Percentiles rank a stretch among this genome's conserved stretches.
These are phyloP conservation scores for Plasmodium blacklocki DNA, from an alignment of 169 alveolate genomes.

Conservation along the genomic window DNA sequence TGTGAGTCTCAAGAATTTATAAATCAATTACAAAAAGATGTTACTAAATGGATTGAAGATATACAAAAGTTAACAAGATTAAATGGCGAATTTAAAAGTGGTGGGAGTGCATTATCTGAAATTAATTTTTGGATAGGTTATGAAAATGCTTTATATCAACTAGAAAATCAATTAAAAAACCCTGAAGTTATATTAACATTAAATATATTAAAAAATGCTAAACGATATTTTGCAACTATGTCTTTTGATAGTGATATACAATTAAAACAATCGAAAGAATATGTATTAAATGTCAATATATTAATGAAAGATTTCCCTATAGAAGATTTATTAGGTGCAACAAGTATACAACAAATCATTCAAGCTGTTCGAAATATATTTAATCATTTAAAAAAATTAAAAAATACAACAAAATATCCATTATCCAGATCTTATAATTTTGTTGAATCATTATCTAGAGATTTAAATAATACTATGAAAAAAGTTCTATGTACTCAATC, in stretches of 20 bases:
- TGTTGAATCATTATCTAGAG: slow-evolving; percentile 94
- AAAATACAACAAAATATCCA: slow-evolving; percentile 91
- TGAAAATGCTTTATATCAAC: slow-evolving; percentile 89
- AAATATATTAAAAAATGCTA: slow-evolving; percentile 91
- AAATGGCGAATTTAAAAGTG: slow-evolving; percentile 82
- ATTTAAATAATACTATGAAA: slow-evolving; percentile 80
- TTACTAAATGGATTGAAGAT: slow-evolving; percentile 88
- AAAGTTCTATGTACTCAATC: slow-evolving; percentile 76
- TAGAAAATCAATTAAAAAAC: slow-evolving; percentile 88
- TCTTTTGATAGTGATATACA: slow-evolving; percentile 96
- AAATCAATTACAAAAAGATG: slow-evolving; percentile 83
- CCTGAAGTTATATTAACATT: slow-evolving; percentile 94
- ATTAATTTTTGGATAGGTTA: slow-evolving; percentile 91
- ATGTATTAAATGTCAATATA: slow-evolving; percentile 91
- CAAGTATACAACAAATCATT: slow-evolving; percentile 89
- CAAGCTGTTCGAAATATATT: slow-evolving; percentile 93
- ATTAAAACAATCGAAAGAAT: slow-evolving; percentile 91
- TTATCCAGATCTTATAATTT: slow-evolving; percentile 91
- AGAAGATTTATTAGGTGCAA: slow-evolving; percentile 93
- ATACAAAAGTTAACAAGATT: slow-evolving; percentile 86
- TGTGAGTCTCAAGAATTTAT: slow-evolving; percentile 77
- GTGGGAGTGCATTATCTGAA: slow-evolving; percentile 87
- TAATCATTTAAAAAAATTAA: slow-evolving; percentile 92
- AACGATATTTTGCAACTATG: slow-evolving; percentile 92
- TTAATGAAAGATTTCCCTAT: slow-evolving; percentile 97